Evolutionary conservation across 805 yeast genomes (phyloP).

Genomic region (Yarrowia sp.): DNA sequence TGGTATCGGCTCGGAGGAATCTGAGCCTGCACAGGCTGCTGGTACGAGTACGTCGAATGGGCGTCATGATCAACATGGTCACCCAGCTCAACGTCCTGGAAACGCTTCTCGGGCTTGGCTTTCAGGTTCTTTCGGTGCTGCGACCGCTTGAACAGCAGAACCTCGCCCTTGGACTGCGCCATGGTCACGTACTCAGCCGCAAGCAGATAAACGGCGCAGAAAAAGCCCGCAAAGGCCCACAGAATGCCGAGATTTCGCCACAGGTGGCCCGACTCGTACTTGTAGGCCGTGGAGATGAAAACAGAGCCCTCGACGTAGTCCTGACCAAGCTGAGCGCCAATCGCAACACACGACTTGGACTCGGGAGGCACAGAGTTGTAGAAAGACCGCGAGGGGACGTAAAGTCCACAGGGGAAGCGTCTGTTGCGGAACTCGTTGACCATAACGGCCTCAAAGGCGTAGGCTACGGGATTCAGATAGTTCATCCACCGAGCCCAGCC

Average conservation of each 20-base stretch:
- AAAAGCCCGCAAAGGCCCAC: slow-evolving; percentile 54
- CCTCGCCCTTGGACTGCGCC: slow-evolving; percentile 53
- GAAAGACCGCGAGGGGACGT: slow-evolving; percentile 47
- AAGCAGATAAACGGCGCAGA: slow-evolving; percentile 52
- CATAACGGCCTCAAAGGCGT: slow-evolving; percentile 48
- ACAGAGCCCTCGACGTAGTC: slow-evolving; percentile 51
- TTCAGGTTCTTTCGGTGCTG: slow-evolving; percentile 28
- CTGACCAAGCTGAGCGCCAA: slow-evolving; percentile 56
- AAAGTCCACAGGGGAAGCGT: slow-evolving; percentile 40
- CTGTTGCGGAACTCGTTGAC: slow-evolving; percentile 46
- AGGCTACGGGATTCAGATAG: slow-evolving; percentile 47
- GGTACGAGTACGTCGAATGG: slow-evolving; percentile 29
- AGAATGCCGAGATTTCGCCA: slow-evolving; percentile 69
- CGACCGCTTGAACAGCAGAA: slow-evolving; percentile 48
- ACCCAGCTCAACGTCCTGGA: slow-evolving; percentile 36
- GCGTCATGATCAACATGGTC: slow-evolving; percentile 33
- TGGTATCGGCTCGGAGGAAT: background rate
- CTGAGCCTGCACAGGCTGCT: slow-evolving; percentile 8
- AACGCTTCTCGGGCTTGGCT: slow-evolving; percentile 26
- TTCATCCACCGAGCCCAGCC: slow-evolving; percentile 55
- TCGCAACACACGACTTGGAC: slow-evolving; percentile 52
- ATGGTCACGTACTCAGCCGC: slow-evolving; percentile 49
- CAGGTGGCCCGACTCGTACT: slow-evolving; percentile 47
- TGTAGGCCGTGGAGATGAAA: slow-evolving; percentile 47
- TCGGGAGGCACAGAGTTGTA: slow-evolving; percentile 39